Conservation (phyloP, 2,329 filamentous ascomycete genomes). For the Colletotrichum agaves region DNA sequence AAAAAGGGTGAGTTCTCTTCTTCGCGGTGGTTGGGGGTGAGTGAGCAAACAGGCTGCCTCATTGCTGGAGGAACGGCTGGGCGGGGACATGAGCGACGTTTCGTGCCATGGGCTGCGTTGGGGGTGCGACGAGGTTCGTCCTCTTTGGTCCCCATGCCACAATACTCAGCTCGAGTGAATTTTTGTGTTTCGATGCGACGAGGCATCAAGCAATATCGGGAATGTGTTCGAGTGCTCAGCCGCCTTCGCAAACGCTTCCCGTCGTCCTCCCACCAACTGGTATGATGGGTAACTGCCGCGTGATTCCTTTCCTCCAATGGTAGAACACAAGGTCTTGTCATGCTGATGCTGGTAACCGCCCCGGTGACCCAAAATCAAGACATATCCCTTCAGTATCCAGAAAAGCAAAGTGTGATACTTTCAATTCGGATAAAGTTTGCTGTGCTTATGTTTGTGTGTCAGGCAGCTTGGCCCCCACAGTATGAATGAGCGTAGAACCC, state of each 20-base stretch:
- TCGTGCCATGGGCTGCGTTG: neutral
- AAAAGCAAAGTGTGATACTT: conserved; percentile 26
- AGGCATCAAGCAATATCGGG: conserved; percentile 6
- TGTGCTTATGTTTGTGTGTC: conserved; percentile 12
- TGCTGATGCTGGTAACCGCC: conserved; percentile 9
- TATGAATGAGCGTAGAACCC: neutral
- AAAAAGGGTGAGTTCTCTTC: neutral
- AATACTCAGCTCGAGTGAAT: conserved; percentile 16
- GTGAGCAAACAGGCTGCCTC: conserved; percentile 5
- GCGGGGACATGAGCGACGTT: neutral
- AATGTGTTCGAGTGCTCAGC: conserved; percentile 4
- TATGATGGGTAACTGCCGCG: neutral
- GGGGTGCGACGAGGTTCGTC: neutral
- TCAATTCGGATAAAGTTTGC: conserved; percentile 19
- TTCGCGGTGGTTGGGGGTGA: neutral
- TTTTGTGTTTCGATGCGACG: conserved; percentile 13
- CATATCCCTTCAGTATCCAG: conserved; percentile 29
- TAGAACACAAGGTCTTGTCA: conserved; percentile 18
- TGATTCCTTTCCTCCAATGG: neutral
- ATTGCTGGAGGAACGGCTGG: neutral
- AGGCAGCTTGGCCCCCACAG: neutral
- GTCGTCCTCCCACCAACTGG: conserved; percentile 4
- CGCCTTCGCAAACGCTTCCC: conserved; percentile 17
- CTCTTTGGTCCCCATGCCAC: neutral
- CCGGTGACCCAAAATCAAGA: conserved; percentile 15